A percentile compares a stretch with the other conserved stretches of the same genome.
Evolutionary conservation across 1,284 basidiomycete genomes (phyloP).

Genomic region (Ustilago trichophora): DNA sequence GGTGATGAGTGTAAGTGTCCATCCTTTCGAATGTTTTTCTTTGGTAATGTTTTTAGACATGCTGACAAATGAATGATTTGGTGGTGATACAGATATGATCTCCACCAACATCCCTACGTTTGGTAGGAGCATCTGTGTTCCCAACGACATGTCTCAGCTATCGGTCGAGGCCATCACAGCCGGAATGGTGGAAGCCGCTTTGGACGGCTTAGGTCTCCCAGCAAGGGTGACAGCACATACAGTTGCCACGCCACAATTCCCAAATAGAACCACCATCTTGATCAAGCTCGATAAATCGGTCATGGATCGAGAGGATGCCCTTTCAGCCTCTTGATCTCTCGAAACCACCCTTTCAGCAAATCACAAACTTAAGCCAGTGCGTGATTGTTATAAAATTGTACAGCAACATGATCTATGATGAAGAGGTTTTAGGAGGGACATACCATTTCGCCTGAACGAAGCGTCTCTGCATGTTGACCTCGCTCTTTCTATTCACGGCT

Average conservation of each 20-base stretch:
- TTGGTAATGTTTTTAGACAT: too few species aligned
- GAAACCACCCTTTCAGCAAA: too few species aligned
- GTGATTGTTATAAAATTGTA: too few species aligned
- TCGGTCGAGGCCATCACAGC: slow-evolving; percentile 96
- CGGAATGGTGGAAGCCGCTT: slow-evolving; percentile 93
- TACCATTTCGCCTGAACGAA: slow-evolving; percentile 62
- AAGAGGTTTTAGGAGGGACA: too few species aligned
- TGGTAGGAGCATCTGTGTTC: slow-evolving; percentile 89
- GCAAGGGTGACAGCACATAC: slow-evolving; percentile 95
- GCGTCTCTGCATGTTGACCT: slow-evolving; percentile 43
- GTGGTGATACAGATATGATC: too few species aligned
- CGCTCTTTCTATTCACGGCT: slow-evolving; percentile 30
- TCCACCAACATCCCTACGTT: slow-evolving; percentile 93
- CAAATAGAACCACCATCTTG: slow-evolving; percentile 70
- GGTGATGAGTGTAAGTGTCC: slow-evolving; percentile 97
- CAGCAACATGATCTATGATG: too few species aligned
- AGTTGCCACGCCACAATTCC: slow-evolving; percentile 81
- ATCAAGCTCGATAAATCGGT: slow-evolving; percentile 62
- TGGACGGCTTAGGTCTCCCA: slow-evolving; percentile 94
- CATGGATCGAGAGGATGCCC: slow-evolving; percentile 61
- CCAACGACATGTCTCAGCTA: slow-evolving; percentile 89
- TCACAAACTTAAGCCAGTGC: too few species aligned
- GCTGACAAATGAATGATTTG: too few species aligned
- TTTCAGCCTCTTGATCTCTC: slow-evolving; percentile 28
- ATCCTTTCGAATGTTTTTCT: too few species aligned